These are phyloP conservation scores for Phytopythium chamaehyphon DNA, from an alignment of 352 stramenopile species.

Conservation along the genomic window DNA sequence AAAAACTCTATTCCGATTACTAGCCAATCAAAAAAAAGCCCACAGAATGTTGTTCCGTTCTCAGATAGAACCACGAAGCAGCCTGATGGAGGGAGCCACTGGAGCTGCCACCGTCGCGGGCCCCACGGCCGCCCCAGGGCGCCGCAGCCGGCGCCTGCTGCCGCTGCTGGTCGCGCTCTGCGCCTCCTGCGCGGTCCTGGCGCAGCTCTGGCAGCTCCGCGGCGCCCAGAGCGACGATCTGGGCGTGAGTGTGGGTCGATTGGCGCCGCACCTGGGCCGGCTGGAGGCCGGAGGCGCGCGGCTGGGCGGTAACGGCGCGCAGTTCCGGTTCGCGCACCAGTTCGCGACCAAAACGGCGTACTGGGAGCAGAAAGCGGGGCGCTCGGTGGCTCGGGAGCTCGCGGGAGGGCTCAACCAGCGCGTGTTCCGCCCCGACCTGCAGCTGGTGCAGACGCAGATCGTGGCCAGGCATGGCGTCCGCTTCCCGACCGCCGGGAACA, in stretches of 20 bases:
- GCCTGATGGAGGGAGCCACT: too few relatives aligned
- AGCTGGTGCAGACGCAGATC: conserved; percentile 56
- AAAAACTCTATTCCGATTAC: too few relatives aligned
- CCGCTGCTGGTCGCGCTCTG: not conserved
- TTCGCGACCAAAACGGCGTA: conserved; percentile 60
- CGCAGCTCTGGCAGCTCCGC: not conserved
- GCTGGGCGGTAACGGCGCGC: too few relatives aligned
- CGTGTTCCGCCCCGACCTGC: conserved; percentile 21
- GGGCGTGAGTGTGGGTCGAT: not conserved
- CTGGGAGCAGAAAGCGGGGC: conserved; percentile 31
- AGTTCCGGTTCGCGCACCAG: conserved; percentile 21
- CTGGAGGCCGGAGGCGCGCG: not conserved
- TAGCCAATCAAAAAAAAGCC: too few relatives aligned
- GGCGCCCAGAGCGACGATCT: not conserved
- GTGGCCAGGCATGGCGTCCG: conserved; percentile 58
- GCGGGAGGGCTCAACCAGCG: not conserved
- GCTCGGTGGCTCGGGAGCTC: conserved; percentile 2
- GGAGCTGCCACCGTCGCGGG: too few relatives aligned
- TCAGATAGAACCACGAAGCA: too few relatives aligned
- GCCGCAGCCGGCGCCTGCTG: not conserved
- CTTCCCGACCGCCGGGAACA: conserved; percentile 53
- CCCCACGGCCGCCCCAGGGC: not conserved
- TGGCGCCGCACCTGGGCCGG: not conserved
- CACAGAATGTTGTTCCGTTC: too few relatives aligned
- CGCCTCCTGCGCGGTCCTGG: not conserved